Base-by-base conservation (phyloP, 2,329 filamentous ascomycete genomes). In the Penicillium sclerotigenum region DNA sequence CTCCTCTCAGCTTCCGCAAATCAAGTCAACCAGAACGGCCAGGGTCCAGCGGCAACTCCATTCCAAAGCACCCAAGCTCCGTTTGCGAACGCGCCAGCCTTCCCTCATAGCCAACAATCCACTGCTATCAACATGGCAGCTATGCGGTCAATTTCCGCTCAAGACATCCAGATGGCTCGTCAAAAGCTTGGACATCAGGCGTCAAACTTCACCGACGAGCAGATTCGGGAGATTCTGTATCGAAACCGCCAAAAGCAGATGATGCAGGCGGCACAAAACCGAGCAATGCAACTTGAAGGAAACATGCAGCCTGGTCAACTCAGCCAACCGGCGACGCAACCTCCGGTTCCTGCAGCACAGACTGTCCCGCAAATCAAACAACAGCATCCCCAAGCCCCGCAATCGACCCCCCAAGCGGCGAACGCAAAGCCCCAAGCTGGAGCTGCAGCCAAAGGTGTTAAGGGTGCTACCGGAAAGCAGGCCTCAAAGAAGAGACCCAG, bases 401-500 rank as follows among this genome's bases (percentile, higher is more conserved):
- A 59, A 47, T 45, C 64, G 26, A 68, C 62, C n/a, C 63, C 69
- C 36, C 69, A 65, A 34, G 65, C 59, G 24, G 69, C 70, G 42
- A 61, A 64, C 36, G 59, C 60, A 49, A 74, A 70, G 54, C 54
- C 63, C n/a, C 73, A 74, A 43, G 40, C 65, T 38, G 60, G 60
- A 57, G 52, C 60, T 11, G 26, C 65, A 24, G 57, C 58, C 4
- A 74, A 73, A 58, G 60, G 57, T 14, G 57, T 61, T 13, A 72
- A 68, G 54, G 62, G 57, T 13, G 38, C 71, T 43, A 40, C 67
- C 47, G 50, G 64, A 36, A 73, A 73, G 60, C 67, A 70, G 51
- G 56, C 67, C n/a, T 61, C 71, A 14, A 76, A 74, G 56, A 80
- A 80, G 59, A 75, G 80, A 57, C 65, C 74, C 4, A 73, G 66